Conservation (phyloP, 768 basidiomycete genomes). For the Termitomyces bulborhizus region DNA sequence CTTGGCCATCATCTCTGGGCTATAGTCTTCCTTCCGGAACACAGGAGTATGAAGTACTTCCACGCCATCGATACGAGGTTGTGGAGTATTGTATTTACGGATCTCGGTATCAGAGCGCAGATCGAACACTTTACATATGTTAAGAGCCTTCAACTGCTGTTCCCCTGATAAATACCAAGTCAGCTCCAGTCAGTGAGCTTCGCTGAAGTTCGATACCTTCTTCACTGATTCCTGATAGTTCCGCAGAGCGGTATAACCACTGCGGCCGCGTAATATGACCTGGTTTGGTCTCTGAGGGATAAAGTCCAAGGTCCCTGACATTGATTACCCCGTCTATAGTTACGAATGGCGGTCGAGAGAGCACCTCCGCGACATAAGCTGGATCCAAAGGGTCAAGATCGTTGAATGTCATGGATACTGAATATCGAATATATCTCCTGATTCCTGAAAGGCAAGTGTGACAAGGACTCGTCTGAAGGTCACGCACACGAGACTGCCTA, state of each 20-base stretch:
- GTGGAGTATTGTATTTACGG: constrained; percentile 60
- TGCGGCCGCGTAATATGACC: constrained; percentile 51
- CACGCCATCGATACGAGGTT: constrained; percentile 59
- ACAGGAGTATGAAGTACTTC: constrained; percentile 59
- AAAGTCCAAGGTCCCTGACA: constrained; percentile 64
- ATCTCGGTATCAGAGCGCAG: constrained; percentile 79
- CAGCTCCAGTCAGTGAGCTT: not conserved
- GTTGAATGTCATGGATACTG: constrained; percentile 24
- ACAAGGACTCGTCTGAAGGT: constrained; percentile 2
- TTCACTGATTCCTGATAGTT: constrained; percentile 63
- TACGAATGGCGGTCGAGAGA: constrained; percentile 69
- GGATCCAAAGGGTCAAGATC: constrained; percentile 65
- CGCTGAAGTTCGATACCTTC: constrained; percentile 41
- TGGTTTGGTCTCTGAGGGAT: constrained; percentile 39
- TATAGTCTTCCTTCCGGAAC: constrained; percentile 70
- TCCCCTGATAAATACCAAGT: constrained; percentile 38
- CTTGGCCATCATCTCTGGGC: constrained; percentile 81
- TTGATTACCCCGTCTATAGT: constrained; percentile 70
- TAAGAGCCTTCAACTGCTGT: constrained; percentile 48
- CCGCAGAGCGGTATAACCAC: constrained; percentile 63
- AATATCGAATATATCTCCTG: not conserved
- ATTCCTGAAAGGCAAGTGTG: constrained; percentile 4
- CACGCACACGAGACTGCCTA: constrained; percentile 30
- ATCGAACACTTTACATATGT: constrained; percentile 67
- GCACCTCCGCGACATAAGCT: constrained; percentile 50